Percentiles rank a stretch among this genome's conserved stretches.
These are phyloP conservation scores for Lotus japonicus DNA, from an alignment of 306 rosid species.

Conservation along the genomic window DNA sequence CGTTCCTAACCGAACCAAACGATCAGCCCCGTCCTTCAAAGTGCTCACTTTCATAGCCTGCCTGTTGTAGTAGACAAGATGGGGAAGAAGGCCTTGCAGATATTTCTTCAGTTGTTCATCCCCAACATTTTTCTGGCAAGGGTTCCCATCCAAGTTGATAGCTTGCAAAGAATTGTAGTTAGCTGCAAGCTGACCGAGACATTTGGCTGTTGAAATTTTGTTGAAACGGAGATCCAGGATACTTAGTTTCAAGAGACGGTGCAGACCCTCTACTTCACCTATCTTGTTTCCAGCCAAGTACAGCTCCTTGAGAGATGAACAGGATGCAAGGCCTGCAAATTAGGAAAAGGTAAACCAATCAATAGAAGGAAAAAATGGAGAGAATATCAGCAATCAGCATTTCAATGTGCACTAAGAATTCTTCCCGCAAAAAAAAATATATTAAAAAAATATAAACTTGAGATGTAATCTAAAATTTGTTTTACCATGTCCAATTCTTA, in stretches of 20 bases:
- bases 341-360: constrained; percentile 1
- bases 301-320: constrained; percentile 86
- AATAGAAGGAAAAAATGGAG: background rate
- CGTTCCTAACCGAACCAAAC: constrained; percentile 59
- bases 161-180: constrained; percentile 82
- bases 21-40: constrained; percentile 60
- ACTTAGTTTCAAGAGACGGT: constrained; percentile 80
- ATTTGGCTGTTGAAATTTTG: constrained; percentile 86
- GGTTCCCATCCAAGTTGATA: constrained; percentile 89
- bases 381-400: constrained; percentile 15
- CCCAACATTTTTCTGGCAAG: constrained; percentile 90
- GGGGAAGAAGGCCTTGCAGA: constrained; percentile 89
- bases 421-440: background rate
- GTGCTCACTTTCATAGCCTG: constrained; percentile 47
- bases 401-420: background rate
- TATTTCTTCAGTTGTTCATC: constrained; percentile 87
- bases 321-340: constrained; percentile 69
- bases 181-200: constrained; percentile 96
- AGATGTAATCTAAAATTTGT: constrained; percentile 9
- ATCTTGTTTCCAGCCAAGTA: constrained; percentile 93
- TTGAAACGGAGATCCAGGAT: constrained; percentile 80
- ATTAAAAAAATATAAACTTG: background rate
- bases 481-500: constrained; percentile 87
- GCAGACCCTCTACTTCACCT: constrained; percentile 96
- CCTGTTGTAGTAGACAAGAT: constrained; percentile 72